Conservation (phyloP, 73 alveolate genomes). For the Blepharisma japonicum region DNA sequence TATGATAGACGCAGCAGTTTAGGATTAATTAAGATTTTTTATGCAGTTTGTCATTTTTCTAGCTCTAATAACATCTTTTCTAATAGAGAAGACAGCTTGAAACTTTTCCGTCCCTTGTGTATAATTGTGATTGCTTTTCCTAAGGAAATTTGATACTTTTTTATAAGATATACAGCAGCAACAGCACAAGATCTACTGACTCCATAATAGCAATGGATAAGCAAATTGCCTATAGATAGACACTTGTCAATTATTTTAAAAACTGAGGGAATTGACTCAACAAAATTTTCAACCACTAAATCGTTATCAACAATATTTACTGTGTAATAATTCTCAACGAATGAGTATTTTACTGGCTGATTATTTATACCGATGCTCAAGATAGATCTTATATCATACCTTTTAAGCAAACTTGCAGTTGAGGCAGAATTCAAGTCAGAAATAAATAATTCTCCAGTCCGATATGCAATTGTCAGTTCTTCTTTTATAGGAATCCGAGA, state of each 20-base stretch:
- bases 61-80: too few relatives aligned
- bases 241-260: not conserved
- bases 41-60: too few relatives aligned
- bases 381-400: not conserved
- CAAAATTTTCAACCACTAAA: not conserved
- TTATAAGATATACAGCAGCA: not conserved
- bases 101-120: too few relatives aligned
- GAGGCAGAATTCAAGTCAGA: not conserved
- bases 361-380: not conserved
- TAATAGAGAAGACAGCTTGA: too few relatives aligned
- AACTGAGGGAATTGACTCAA: not conserved
- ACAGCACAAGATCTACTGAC: not conserved
- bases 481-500: too few relatives aligned
- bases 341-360: not conserved
- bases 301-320: not conserved
- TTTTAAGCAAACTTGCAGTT: not conserved
- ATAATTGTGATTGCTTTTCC: too few relatives aligned
- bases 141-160: not conserved
- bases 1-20: not conserved
- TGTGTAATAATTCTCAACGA: not conserved
- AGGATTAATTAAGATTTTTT: not conserved
- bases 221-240: not conserved
- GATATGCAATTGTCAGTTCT: too few relatives aligned
- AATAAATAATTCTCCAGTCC: not conserved
- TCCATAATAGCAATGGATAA: conserved; percentile 17